Evolutionary conservation across 306 rosid species (phyloP), one percentile per base, ranked within the genome.

Genomic region (Rosa rugosa): DNA sequence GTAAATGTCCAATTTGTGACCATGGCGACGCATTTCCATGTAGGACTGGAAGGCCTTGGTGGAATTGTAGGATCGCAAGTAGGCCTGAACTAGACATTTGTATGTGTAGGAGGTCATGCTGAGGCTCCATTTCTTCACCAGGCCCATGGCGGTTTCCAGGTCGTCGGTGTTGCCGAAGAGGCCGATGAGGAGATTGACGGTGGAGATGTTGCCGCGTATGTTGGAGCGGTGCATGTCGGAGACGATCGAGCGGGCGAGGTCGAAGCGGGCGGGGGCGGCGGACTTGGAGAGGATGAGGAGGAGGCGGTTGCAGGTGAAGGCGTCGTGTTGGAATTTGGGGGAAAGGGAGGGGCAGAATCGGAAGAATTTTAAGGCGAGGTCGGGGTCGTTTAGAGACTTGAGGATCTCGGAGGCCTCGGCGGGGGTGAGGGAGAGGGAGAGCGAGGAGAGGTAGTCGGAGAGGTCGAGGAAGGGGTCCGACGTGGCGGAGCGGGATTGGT

Each of bases 51-150:
- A 91, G 3, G 96, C 98, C 36, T 78, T 82, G 11, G 50, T 2
- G 0, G 89, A 85, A 75, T 92, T 85, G 69, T 38, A 64, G 5
- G 97, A 87, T 20, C 98, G 86, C 79, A 95, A 65, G 80, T 88
- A 86, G 12, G 98, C 99, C 80, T 95, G 99, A 57, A 95, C 92
- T 88, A 95, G 77, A 74, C 99, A 95, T 83, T 91, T 92, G 85
- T 88, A 91, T 45, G 98, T 91, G 86, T 88, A 95, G 54, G 90
- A 83, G 72, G 83, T 92, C 87, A 92, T 77, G 41, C 67, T 87
- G 60, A 95, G 83, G 42, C 82, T 82, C 99, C 99, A 95, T 79
- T 95, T 92, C 80, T 89, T 79, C 62, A 95, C 87, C 84, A 95
- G 77, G 8, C 81, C 88, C 18, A 85, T 49, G 64, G 96, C 86